Evolutionary conservation across 23 red algal genomes (phyloP).

Genomic region (Gracilaria gracilis): DNA sequence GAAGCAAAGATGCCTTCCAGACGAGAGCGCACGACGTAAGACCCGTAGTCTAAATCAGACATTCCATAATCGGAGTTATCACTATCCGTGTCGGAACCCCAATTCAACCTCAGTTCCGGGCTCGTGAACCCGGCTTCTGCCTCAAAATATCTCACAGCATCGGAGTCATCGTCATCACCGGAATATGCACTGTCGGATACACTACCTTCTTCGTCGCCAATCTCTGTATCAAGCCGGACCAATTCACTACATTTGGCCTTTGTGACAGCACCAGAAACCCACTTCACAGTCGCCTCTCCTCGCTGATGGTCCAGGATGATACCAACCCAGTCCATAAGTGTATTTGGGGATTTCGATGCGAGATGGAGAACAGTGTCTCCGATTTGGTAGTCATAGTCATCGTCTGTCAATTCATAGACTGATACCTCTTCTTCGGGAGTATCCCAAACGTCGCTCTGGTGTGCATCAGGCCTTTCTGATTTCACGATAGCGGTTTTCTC

Average conservation of each 20-base stretch:
- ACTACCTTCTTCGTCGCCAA: conserved; percentile 14
- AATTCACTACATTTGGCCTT: conserved; percentile 22
- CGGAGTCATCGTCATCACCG: conserved; percentile 9
- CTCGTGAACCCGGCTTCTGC: not conserved
- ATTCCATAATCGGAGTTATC: not conserved
- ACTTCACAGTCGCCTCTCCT: conserved; percentile 49
- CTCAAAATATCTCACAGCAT: conserved; percentile 7
- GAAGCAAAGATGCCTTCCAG: not conserved
- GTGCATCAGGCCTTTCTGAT: conserved; percentile 25
- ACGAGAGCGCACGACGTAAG: not conserved
- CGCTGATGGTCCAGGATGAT: conserved; percentile 28
- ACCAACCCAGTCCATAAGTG: conserved; percentile 51
- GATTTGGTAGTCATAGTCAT: conserved; percentile 55
- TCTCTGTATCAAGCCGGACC: conserved; percentile 34
- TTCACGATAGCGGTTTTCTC: conserved; percentile 60
- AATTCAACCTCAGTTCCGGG: conserved; percentile 17
- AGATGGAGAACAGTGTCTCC: conserved; percentile 57
- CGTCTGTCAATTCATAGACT: conserved; percentile 57
- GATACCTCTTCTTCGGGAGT: conserved; percentile 57
- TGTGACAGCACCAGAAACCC: conserved; percentile 26
- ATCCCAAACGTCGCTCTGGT: not conserved
- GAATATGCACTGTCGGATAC: conserved; percentile 23
- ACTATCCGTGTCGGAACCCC: conserved; percentile 32
- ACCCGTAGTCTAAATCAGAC: not conserved
- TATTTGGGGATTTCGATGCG: conserved; percentile 6